A percentile compares a stretch with the other conserved stretches of the same genome.
Conservation (phyloP, 1,284 basidiomycete genomes). For the Trichosporon sp. region DNA sequence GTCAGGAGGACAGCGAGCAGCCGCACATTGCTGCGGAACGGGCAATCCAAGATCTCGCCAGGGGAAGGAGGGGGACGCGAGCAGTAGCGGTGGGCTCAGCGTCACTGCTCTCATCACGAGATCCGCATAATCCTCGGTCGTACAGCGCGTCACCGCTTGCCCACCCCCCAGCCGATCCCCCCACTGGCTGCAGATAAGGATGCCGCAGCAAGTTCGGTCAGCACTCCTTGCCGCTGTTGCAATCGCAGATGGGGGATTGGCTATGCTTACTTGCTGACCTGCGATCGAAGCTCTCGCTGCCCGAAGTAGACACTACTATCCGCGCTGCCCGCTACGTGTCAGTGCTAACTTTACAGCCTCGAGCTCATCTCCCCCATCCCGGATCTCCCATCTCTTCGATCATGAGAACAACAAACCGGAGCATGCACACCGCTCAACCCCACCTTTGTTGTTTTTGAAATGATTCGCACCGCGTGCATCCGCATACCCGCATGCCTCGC, state of each 20-base stretch:
- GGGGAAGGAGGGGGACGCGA: not conserved
- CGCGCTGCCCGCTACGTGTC: no score
- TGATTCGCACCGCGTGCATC: not conserved
- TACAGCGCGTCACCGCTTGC: no score
- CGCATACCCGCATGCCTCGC: not conserved
- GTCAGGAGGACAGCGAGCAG: not conserved
- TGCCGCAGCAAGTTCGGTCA: conserved; percentile 8
- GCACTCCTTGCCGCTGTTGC: not conserved
- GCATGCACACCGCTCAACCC: not conserved
- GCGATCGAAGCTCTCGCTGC: no score
- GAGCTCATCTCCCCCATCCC: not conserved
- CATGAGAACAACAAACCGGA: not conserved
- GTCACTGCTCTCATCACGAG: not conserved
- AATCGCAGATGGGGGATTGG: not conserved
- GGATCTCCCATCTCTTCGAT: not conserved
- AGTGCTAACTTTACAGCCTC: not conserved
- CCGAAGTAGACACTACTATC: no score
- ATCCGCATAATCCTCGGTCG: not conserved
- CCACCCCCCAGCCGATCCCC: not conserved
- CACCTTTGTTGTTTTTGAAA: not conserved
- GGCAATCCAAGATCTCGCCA: no score
- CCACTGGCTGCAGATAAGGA: conserved; percentile 14
- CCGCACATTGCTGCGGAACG: no score
- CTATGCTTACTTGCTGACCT: not conserved
- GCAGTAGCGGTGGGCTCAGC: not conserved